Evolutionary conservation across 2,329 filamentous ascomycete species (phyloP), one percentile per base, ranked within the genome.

Genomic region (Penicillium sp.): DNA sequence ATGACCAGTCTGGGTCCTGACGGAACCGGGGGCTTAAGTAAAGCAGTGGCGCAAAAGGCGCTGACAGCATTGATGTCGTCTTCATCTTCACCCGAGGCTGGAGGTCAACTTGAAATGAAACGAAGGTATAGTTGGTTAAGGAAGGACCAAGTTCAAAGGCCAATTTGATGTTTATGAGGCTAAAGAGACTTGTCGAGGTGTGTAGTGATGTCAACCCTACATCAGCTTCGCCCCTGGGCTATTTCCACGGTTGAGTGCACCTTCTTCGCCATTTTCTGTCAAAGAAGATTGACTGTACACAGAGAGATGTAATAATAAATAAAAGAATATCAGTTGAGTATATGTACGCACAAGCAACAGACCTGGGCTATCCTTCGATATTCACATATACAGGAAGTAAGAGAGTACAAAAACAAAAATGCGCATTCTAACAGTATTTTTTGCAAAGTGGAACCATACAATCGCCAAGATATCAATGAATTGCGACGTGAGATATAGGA

Each of bases 381-480:
- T 51, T 4, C 18, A 53, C 38, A 52, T 52, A 34, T 27, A 51
- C 39, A 40, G n/a, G 10, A 49, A 35, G 51, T 49, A 53, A 43
- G 44, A 43, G 44, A 55, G 45, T 57, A 38, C 19, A 45, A 32
- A 51, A 14, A 47, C 7, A 14, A 51, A 49, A 43, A 36, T 14
- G 32, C n/a, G 13, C 3, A 36, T 39, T 53, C 29, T 40, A 55
- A 38, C 46, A 51, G 36, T 38, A 18, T 39, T 34, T 57, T 54
- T 58, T 55, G 54, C 59, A 61, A 51, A 57, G 53, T 51, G 35
- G 42, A 59, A 59, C 58, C 50, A 52, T 48, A 56, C 34, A 53
- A 49, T 57, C 56, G 59, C 55, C 53, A 58, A 54, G 43, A 43
- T 39, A 59, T 57, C 30, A 54, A 64, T 59, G 61, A 59, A 48